These are phyloP conservation scores for Fomitopsis schrenkii DNA, from an alignment of 1,284 basidiomycete genomes.

Conservation along the genomic window DNA sequence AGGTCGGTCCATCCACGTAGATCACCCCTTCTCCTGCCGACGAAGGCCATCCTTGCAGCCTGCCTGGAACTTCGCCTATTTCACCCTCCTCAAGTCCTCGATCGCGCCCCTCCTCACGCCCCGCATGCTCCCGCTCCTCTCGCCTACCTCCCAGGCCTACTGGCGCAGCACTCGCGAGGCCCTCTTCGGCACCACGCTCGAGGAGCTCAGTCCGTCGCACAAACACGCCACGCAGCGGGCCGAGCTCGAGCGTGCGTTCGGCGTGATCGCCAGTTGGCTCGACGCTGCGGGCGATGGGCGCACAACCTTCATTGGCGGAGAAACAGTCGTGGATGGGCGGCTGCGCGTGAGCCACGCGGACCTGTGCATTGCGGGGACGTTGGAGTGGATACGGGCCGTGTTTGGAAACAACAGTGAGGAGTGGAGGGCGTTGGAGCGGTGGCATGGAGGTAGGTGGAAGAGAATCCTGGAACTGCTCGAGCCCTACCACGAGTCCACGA, in stretches of 20 bases:
- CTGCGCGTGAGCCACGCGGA: conserved; percentile 11
- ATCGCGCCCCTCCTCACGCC: conserved; percentile 10
- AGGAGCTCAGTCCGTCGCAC: conserved; percentile 14
- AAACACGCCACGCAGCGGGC: conserved; percentile 13
- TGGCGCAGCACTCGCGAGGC: conserved; percentile 20
- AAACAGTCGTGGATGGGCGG: not conserved
- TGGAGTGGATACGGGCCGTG: conserved; percentile 10
- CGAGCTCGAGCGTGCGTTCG: conserved; percentile 10
- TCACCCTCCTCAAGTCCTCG: not conserved
- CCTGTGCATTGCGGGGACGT: conserved; percentile 10
- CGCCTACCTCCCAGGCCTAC: conserved; percentile 12
- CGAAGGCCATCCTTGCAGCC: not conserved
- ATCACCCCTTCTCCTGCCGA: not conserved
- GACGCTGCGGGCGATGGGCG: conserved; percentile 9
- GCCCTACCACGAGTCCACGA: not conserved
- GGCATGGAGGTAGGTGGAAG: conserved; percentile 8
- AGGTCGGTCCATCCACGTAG: conserved; percentile 2
- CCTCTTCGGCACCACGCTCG: conserved; percentile 13
- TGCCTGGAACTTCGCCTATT: conserved; percentile 17
- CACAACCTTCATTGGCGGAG: conserved; percentile 12
- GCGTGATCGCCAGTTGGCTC: conserved; percentile 13
- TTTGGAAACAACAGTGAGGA: conserved; percentile 2
- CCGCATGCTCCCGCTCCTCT: not conserved
- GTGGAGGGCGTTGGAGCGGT: conserved; percentile 3
- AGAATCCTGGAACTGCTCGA: conserved; percentile 2